Evolutionary conservation across 1,139 yeast species (phyloP).

Genomic region (Yamadazyma jaroonii): DNA sequence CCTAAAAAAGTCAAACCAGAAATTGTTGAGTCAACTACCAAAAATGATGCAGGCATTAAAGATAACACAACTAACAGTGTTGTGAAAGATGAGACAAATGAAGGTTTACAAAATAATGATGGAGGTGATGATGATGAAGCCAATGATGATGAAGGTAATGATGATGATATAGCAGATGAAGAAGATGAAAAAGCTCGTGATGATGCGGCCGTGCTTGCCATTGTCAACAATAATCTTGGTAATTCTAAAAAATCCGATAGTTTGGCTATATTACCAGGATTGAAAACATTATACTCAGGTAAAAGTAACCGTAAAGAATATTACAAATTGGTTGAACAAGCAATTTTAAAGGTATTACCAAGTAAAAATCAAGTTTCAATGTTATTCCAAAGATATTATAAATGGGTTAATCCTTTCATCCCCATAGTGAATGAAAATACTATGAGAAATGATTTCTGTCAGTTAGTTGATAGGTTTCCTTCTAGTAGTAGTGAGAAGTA

Average conservation of each 20-base stretch:
- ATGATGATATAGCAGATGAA: conserved; percentile 14
- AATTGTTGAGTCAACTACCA: no score
- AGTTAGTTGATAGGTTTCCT: conserved; percentile 29
- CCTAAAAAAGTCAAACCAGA: conserved; percentile 6
- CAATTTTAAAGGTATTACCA: conserved; percentile 32
- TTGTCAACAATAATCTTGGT: conserved; percentile 12
- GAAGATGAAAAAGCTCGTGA: conserved; percentile 15
- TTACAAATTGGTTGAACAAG: conserved; percentile 28
- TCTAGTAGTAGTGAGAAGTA: conserved; percentile 19
- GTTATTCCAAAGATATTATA: conserved; percentile 36
- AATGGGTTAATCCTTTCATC: conserved; percentile 39
- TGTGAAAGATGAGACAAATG: neutral
- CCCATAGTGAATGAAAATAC: conserved; percentile 35
- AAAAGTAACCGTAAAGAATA: conserved; percentile 21
- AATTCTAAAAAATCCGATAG: conserved; percentile 10
- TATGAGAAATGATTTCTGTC: conserved; percentile 24
- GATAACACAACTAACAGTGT: neutral
- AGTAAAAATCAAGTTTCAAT: conserved; percentile 24
- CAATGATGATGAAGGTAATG: conserved; percentile 13
- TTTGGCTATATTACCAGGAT: conserved; percentile 19
- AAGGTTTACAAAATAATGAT: neutral
- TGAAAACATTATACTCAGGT: conserved; percentile 19
- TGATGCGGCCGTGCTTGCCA: conserved; percentile 14
- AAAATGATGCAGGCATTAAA: neutral
- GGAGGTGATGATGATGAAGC: conserved; percentile 2